Evolutionary conservation across 1,284 basidiomycete genomes (phyloP).

Genomic region (Marasmius fiardii): DNA sequence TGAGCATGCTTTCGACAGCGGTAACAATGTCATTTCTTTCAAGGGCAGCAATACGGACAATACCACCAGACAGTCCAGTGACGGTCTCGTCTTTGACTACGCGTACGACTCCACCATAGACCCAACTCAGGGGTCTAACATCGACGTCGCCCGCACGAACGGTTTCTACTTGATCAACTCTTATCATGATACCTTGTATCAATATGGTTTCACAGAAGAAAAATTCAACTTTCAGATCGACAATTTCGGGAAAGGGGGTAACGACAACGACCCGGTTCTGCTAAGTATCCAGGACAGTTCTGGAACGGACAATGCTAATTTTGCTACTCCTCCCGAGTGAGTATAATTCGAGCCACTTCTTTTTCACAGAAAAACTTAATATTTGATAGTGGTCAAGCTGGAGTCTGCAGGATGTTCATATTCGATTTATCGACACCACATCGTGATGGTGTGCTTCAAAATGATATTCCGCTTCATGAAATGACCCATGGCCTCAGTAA

Average conservation of each 20-base stretch:
- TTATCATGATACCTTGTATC: background rate
- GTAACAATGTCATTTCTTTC: slow-evolving; percentile 27
- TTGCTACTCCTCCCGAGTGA: slow-evolving; percentile 36
- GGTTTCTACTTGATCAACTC: background rate
- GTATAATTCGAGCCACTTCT: background rate
- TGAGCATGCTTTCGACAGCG: slow-evolving; percentile 15
- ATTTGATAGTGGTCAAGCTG: slow-evolving; percentile 28
- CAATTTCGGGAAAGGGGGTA: slow-evolving; percentile 1
- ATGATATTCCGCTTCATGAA: slow-evolving; percentile 36
- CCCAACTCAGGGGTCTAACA: slow-evolving; percentile 16
- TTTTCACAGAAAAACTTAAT: too few species aligned
- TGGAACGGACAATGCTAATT: slow-evolving; percentile 17
- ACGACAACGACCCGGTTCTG: slow-evolving; percentile 40
- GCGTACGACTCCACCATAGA: slow-evolving; percentile 13
- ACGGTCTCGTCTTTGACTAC: background rate
- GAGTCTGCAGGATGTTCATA: slow-evolving; percentile 30
- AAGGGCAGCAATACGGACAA: slow-evolving; percentile 32
- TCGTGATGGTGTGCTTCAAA: slow-evolving; percentile 36
- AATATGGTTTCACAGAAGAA: slow-evolving; percentile 2
- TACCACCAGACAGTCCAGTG: slow-evolving; percentile 6
- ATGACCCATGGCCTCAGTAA: slow-evolving; percentile 36
- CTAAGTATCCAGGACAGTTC: slow-evolving; percentile 31
- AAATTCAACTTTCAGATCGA: slow-evolving; percentile 1
- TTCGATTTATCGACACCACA: slow-evolving; percentile 31
- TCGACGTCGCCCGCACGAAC: background rate